A percentile compares a stretch with the other conserved stretches of the same genome.
Evolutionary conservation across 768 basidiomycete genomes (phyloP).

Genomic region (Cystofilobasidium bisporidii): DNA sequence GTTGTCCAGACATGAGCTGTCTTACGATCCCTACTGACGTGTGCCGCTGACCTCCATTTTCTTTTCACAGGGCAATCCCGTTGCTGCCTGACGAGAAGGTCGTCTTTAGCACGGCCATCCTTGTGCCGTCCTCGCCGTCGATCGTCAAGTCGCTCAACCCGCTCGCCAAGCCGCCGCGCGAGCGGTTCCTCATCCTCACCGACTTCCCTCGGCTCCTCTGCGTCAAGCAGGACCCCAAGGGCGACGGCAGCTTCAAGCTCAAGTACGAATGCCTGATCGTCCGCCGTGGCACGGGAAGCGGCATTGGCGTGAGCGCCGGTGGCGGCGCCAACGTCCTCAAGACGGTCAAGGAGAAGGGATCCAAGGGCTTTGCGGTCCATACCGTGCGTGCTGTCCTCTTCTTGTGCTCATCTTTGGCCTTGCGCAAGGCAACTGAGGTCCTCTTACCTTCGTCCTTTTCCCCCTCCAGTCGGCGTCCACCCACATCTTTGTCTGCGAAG

Average conservation of each 20-base stretch:
- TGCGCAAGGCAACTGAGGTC: neutral
- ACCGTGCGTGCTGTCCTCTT: conserved; percentile 1
- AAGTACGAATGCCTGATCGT: conserved; percentile 25
- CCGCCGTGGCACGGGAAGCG: conserved; percentile 13
- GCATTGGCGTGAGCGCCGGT: neutral
- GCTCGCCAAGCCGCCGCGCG: conserved; percentile 14
- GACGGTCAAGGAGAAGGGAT: conserved; percentile 24
- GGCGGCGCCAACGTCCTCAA: conserved; percentile 24
- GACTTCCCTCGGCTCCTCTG: conserved; percentile 26
- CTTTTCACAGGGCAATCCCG: conserved; percentile 3
- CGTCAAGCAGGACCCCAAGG: conserved; percentile 25
- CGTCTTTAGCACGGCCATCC: conserved; percentile 19
- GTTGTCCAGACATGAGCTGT: neutral
- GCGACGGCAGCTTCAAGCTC: conserved; percentile 22
- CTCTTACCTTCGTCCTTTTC: too few relatives aligned
- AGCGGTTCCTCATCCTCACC: conserved; percentile 25
- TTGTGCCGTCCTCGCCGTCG: conserved; percentile 17
- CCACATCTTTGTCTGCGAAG: conserved; percentile 21
- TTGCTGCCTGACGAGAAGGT: conserved; percentile 22
- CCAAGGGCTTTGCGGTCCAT: conserved; percentile 18
- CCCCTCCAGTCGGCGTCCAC: neutral
- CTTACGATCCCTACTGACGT: neutral
- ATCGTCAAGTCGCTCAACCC: conserved; percentile 19
- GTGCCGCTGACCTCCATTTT: neutral
- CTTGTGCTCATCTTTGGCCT: neutral